Evolutionary conservation across 176 grass and related monocot species (phyloP), one percentile per base, ranked within the genome.

Genomic region (Oryza glaberrima): DNA sequence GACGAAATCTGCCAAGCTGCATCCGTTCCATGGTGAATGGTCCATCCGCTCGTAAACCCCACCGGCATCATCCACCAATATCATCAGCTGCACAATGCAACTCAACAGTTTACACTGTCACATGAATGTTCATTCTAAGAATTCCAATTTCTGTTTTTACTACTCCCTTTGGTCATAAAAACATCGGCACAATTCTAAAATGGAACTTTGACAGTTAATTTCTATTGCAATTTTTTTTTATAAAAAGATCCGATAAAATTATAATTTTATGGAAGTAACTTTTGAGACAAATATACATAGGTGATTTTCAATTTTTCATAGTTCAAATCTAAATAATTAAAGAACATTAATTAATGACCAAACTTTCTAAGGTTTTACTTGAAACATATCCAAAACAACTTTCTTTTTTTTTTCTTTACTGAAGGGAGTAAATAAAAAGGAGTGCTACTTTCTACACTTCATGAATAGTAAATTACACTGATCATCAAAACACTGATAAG

Each of bases 1-100:
- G 72, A 98, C 96, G 46, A 95, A 95, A 70, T 98, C 93, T 14
- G 96, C 96, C 46, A 98, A 75, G 32, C 92, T 95, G 75, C 96
- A 98, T 5, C 96, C 96, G 6, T 95, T 88, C 96, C 96, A 98
- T 0, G 96, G 93, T 1, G 82, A 87, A 70, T 98, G 96, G 19
- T 92, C 91, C 25, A 98, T 98, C 60, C 87, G 65, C 49, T 90
- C 89, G 40, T 91, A 98, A 25, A 91, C 91, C 7, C 70, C 96
- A 5, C 96, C 93, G 13, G 88, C 93, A 44, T 92, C 96, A 32
- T 98, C 96, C 66, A 98, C 96, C 75, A 95, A 70, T 32, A 95
- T 90, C 96, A 98, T 98, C 52, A 98, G 69, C 95, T 98, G 82
- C 54, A 77, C 25, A n/a, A 86, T 16, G 4, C 11, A 81, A 77